phyloP scores from a whole-genome alignment of 2,329 filamentous ascomycete genomes.

The Phoma sp. region DNA sequence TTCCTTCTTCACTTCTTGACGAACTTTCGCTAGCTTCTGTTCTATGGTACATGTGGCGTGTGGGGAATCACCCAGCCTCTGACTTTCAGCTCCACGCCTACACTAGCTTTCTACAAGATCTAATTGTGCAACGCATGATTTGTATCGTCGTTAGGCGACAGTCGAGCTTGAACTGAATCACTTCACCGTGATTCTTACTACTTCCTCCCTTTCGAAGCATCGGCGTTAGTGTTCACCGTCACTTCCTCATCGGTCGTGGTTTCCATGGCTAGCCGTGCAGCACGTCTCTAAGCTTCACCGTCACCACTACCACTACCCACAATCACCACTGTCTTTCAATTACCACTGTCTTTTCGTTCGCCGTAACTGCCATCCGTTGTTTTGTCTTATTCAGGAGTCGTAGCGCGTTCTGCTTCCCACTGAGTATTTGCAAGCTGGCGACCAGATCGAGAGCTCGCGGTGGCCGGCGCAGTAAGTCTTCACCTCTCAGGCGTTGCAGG shows the following conservation, averaged over 20 bases:
- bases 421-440: slow-evolving; percentile 24
- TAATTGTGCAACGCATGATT: not conserved
- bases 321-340: not conserved
- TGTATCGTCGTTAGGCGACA: too few relatives aligned
- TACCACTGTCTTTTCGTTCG: not conserved
- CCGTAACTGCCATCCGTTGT: too few relatives aligned
- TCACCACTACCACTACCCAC: not conserved
- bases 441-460: slow-evolving; percentile 22
- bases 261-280: not conserved
- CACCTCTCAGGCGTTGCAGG: not conserved
- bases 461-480: slow-evolving; percentile 34
- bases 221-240: not conserved
- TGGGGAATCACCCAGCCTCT: not conserved
- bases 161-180: not conserved
- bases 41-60: not conserved
- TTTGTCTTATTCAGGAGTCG: not conserved
- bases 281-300: not conserved
- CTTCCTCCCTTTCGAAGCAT: too few relatives aligned
- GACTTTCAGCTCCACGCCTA: not conserved
- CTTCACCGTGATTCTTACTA: not conserved
- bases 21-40: not conserved
- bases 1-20: not conserved
- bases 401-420: too few relatives aligned
- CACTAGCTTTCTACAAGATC: not conserved
- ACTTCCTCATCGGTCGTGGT: slow-evolving; percentile 1